Base-by-base conservation (phyloP, 2,329 filamentous ascomycete genomes). In the Pseudonectria buxi region DNA sequence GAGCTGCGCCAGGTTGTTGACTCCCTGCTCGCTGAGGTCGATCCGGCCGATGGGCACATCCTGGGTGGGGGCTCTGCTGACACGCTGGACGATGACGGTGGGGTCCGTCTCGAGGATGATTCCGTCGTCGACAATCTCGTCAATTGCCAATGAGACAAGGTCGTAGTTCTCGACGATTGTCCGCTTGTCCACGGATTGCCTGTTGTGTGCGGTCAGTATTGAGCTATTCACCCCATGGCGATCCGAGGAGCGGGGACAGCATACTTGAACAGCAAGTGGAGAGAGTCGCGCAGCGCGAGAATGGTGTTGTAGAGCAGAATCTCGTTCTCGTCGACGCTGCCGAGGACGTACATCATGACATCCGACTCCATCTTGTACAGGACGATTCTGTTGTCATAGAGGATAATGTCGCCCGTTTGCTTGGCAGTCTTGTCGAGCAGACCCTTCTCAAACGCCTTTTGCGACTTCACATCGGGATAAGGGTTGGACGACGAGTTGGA, bases 131-230 rank as follows among this genome's bases (percentile, higher is more conserved):
- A 94, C 78, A 44, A 94, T 90, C 64, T 98, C 92, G 63, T 98
- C 92, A 46, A 98, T 86, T 29, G 89, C 86, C 35, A 98, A 78
- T 11, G 88, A 85, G 44, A 95, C 86, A 14, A 96, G 76, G 64
- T 96, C 92, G 71, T 96, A 98, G 75, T 96, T 96, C 67, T 98
- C 92, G 56, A 96, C 83, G 49, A 96, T 88, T 39, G 92, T 96
- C 49, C 92, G 83, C 75, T 95, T 95, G 70, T 98, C 92, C 33
- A 94, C 89, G 24, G 87, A 87, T 74, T 94, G 90, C 65, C 87
- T 95, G 49, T 28, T 18, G 24, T 14, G 25, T n/a, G n/a, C 6
- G 13, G 39, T 47, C 30, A 49, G 41, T 33, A 24, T 10, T 11
- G 13, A 22, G 39, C 45, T 41, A 39, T 40, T 25, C 14, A 40